These are phyloP conservation scores for Chlamydomonas eustigma DNA, from an alignment of 139 green algal genomes.

Conservation along the genomic window DNA sequence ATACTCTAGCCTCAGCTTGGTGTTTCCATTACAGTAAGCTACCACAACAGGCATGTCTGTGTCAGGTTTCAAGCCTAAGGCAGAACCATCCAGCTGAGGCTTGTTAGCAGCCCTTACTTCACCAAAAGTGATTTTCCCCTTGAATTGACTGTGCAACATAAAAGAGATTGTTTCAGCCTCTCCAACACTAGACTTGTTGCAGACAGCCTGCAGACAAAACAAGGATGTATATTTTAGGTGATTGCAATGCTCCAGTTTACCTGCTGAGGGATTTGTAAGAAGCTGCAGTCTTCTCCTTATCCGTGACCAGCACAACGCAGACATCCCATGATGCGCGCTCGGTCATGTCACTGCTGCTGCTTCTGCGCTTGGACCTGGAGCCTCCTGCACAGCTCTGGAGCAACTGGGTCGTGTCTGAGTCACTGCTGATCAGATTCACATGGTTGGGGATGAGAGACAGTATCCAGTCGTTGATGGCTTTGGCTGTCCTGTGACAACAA, in stretches of 20 bases:
- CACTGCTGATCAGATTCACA: conserved; percentile 22
- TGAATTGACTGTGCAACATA: conserved; percentile 28
- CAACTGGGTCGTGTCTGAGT: conserved; percentile 23
- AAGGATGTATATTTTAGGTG: not conserved
- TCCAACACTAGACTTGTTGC: no score
- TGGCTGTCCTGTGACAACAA: not conserved
- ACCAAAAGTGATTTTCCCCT: conserved; percentile 43
- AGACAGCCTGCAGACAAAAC: no score
- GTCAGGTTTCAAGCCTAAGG: not conserved
- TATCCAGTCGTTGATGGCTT: conserved; percentile 59
- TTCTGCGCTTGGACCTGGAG: not conserved
- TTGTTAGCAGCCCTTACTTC: conserved; percentile 20
- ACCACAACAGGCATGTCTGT: conserved; percentile 51
- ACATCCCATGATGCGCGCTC: conserved; percentile 47
- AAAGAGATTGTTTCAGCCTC: no score
- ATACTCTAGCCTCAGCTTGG: conserved; percentile 37
- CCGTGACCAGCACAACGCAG: conserved; percentile 67
- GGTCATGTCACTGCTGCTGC: not conserved
- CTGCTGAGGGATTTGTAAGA: conserved; percentile 52
- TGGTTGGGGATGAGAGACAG: conserved; percentile 57
- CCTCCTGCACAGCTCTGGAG: conserved; percentile 16
- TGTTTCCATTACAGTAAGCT: conserved; percentile 73
- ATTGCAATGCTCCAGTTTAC: conserved; percentile 10
- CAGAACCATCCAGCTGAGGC: not conserved
- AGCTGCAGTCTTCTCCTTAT: conserved; percentile 53